Conservation (phyloP, 2,329 filamentous ascomycete genomes). For the Conoideocrella luteorostrata region DNA sequence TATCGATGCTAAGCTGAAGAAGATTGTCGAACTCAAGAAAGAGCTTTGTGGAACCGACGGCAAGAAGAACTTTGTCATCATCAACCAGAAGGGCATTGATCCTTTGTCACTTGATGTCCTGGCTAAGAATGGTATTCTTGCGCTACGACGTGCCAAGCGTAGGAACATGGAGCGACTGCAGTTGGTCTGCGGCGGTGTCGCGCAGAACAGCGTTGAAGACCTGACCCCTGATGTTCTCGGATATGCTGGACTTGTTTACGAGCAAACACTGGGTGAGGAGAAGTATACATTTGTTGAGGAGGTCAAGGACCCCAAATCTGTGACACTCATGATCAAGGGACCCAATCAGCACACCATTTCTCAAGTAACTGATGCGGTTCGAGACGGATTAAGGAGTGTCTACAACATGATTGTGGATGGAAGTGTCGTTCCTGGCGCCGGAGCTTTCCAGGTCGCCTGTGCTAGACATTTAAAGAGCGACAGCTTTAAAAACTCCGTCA, state of each 20-base stretch:
- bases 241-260: conserved; percentile 94
- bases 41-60: conserved; percentile 89
- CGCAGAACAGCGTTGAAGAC: conserved; percentile 96
- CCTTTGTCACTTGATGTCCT: conserved; percentile 91
- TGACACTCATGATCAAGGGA: conserved; percentile 95
- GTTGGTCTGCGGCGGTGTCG: conserved; percentile 81
- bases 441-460: conserved; percentile 93
- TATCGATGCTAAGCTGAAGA: conserved; percentile 91
- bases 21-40: conserved; percentile 98
- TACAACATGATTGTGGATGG: conserved; percentile 99
- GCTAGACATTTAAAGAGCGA: conserved; percentile 83
- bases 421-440: conserved; percentile 88
- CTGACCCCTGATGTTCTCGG: conserved; percentile 81
- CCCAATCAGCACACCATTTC: conserved; percentile 95
- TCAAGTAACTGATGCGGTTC: conserved; percentile 92
- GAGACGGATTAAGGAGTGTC: conserved; percentile 89
- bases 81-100: conserved; percentile 99
- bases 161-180: conserved; percentile 99
- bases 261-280: conserved; percentile 95
- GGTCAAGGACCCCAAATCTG: conserved; percentile 97
- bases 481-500: conserved; percentile 80
- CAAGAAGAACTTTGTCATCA: conserved; percentile 93
- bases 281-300: conserved; percentile 99
- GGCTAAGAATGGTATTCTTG: conserved; percentile 96
- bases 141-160: conserved; percentile 88